Evolutionary conservation across 108 stramenopile species (phyloP), one percentile per base, ranked within the genome.

Genomic region (Skeletonema tropicum): DNA sequence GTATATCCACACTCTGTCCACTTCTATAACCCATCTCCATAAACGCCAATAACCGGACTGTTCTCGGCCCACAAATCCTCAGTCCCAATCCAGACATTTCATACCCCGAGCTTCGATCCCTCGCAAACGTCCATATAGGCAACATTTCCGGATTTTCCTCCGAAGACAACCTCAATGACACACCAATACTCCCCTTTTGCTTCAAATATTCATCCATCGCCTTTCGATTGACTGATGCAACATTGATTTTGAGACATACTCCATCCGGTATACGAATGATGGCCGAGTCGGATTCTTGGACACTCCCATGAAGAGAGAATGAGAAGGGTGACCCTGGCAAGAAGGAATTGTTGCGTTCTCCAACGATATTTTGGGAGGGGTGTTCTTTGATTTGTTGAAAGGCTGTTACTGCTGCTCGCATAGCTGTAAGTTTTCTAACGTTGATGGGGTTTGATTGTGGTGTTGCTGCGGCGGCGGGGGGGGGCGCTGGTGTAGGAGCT

Each of bases 21-120:
- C 63, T 74, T 6, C 73, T 61, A 66, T 68, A 70, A 26, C 79
- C 79, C 79, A 80, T 80, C 62, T 80, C 79, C 79, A 80, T 80
- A 49, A 52, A 74, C 2, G 79, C 79, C 62, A 70, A 29, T 57
- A 80, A 60, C 5, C 79, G n/a, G 3, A 80, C 26, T 3, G 68
- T 80, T 52, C 79, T 49, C 23, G 73, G 79, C 17, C 79, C 79
- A 33, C 65, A 66, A 17, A 80, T 64, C 30, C 48, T 41, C 33
- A 80, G 60, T 0, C 79, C 79, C 64, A 80, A 72, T 62, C 74
- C 55, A 3, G 73, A 70, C 3, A 74, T 61, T 10, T 52, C 66
- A 60, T 80, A 80, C n/a, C 63, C 45, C 41, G 39, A 63, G 10
- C 45, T 49, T 38, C 48, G 68, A 29, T 74, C 73, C 26, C 55